A percentile compares a stretch with the other conserved stretches of the same genome.
Evolutionary conservation across 345 rosid genomes (phyloP).

Genomic region (Euphorbia tirucalli): DNA sequence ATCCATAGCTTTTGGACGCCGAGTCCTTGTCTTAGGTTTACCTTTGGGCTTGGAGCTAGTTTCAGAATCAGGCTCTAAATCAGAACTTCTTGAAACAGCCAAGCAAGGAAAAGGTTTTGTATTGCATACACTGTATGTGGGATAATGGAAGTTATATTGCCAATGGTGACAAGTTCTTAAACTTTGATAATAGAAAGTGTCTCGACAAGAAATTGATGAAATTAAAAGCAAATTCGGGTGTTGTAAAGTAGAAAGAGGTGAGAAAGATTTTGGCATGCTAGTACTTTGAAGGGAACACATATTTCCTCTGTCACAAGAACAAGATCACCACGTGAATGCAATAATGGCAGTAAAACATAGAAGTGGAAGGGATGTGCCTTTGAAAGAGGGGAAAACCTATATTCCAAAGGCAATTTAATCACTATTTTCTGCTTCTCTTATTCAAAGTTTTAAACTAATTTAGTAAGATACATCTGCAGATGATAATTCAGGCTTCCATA

Average conservation of each 20-base stretch:
- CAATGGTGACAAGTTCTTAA: not conserved
- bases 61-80: constrained; percentile 38
- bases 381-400: not conserved
- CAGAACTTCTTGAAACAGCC: constrained; percentile 45
- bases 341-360: not conserved
- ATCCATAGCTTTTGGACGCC: constrained; percentile 17
- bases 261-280: constrained; percentile 26
- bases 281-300: constrained; percentile 35
- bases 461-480: not conserved
- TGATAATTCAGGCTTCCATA: not conserved
- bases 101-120: constrained; percentile 26
- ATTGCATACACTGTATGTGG: not conserved
- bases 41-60: constrained; percentile 27
- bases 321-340: not conserved
- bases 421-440: not conserved
- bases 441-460: not conserved
- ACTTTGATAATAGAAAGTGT: not conserved
- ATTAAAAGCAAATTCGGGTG: constrained; percentile 3
- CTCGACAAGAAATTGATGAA: constrained; percentile 8
- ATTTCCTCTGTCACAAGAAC: constrained; percentile 16
- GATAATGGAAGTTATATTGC: not conserved
- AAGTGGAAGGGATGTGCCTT: not conserved
- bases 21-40: constrained; percentile 21
- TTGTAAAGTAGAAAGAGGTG: constrained; percentile 13
- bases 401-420: not conserved